phyloP scores from a whole-genome alignment of 495 filamentous ascomycete genomes.

The Chaetomium cochliodes region DNA sequence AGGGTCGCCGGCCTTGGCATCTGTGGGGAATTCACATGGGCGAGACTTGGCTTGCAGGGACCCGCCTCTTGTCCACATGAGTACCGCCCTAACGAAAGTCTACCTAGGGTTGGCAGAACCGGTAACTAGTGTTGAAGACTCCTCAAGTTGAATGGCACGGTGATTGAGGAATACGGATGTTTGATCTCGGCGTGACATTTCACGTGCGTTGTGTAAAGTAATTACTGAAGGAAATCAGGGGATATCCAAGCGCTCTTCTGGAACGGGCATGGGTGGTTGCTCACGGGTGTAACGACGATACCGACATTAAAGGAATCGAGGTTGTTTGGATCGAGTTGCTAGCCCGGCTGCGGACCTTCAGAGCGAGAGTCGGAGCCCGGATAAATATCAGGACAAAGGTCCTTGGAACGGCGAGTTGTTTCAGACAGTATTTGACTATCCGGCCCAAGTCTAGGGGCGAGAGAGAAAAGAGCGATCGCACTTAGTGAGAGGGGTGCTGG shows the following conservation, averaged over 20 bases:
- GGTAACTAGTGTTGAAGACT: too few species aligned
- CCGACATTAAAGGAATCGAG: conserved; percentile 6
- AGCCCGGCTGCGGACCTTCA: background rate
- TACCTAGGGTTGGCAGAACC: background rate
- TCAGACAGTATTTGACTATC: background rate
- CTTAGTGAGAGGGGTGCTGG: background rate
- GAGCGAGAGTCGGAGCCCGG: background rate
- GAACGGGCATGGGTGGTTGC: background rate
- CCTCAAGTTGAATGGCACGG: background rate
- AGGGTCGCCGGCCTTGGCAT: background rate
- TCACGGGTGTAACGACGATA: background rate
- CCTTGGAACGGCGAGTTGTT: conserved; percentile 5
- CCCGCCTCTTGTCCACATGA: background rate
- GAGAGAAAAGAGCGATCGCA: background rate
- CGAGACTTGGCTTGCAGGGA: conserved; percentile 5
- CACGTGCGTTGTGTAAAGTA: background rate
- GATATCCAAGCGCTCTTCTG: background rate
- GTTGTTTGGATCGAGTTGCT: conserved; percentile 1
- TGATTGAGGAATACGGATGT: background rate
- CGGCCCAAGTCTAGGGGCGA: background rate
- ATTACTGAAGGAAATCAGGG: background rate
- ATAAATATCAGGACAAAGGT: conserved; percentile 1
- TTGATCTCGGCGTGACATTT: background rate
- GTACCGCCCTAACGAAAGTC: background rate
- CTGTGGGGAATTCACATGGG: background rate